Base-by-base conservation (phyloP, 352 stramenopile species). In the Phytopythium vexans region DNA sequence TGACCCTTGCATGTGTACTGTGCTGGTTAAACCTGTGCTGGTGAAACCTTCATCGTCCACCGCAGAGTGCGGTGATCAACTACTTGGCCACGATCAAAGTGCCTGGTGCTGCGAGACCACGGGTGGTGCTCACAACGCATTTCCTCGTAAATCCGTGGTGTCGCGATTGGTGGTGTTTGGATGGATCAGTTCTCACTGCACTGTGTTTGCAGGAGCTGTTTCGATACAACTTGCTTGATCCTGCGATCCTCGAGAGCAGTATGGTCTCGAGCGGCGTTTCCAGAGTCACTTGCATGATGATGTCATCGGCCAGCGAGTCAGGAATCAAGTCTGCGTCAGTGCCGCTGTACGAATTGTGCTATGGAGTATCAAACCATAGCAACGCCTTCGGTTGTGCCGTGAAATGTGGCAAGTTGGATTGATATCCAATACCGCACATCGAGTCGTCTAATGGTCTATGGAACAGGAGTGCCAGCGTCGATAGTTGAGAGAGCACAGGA, bases 71-170 rank as follows among this genome's bases (percentile, higher is more conserved):
- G 10, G 43, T 73, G 16, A 79, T 95, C 42, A 86, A 88, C 45
- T 67, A 89, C 47, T 59, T 94, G 6, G 68, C 64, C 21, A 70
- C 52, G 9, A 63, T 63, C 39, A 50, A 63, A 21, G 58, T 64
- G 8, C 16, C 33, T 7, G 49, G 48, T 38, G 31, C 32, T 6
- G 60, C 60, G 9, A 71, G 64, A 45, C 83, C 82, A 9, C 68
- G 78, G 10, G 82, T 89, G 40, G 57, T 95, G 15, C 60, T 95
- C 31, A 94, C 86, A 0, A 94, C 86, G 7, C 86, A 95, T 41
- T 76, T 93, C 16, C 55, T 94, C 69, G 86, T 94, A 63, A 27
- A 52, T 52, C 3, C 3, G 41, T 59, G 36, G 3, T 12, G 57
- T 34, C 15, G 40, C 15, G 9, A 8, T 52, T 41, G 33, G 12